Conservation (phyloP, 768 basidiomycete species). For the Chalciporus pseudorubinellus region DNA sequence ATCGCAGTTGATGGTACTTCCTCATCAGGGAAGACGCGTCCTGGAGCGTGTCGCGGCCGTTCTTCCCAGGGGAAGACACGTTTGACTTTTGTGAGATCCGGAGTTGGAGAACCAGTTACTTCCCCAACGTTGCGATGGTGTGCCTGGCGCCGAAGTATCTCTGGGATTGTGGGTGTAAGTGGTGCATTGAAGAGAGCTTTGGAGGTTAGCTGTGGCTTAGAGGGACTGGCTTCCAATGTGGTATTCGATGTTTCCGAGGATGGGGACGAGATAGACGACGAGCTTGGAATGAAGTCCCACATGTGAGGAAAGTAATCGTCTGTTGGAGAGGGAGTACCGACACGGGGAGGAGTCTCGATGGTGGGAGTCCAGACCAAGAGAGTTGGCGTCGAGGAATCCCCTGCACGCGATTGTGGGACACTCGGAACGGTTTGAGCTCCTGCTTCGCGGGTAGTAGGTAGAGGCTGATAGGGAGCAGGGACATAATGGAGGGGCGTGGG, state of each 20-base stretch:
- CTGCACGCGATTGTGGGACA: slow-evolving; percentile 12
- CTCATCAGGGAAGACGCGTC: slow-evolving; percentile 69
- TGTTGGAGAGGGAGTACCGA: slow-evolving; percentile 54
- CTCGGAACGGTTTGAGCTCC: slow-evolving; percentile 24
- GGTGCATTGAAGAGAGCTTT: slow-evolving; percentile 60
- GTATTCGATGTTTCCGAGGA: slow-evolving; percentile 26
- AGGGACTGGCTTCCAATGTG: slow-evolving; percentile 16
- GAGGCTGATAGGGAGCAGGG: slow-evolving; percentile 15
- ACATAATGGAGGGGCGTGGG: slow-evolving; percentile 28
- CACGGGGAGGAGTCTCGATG: slow-evolving; percentile 72
- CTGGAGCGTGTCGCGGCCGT: slow-evolving; percentile 60
- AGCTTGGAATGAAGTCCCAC: slow-evolving; percentile 65
- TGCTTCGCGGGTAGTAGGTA: slow-evolving; percentile 14
- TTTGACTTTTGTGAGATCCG: slow-evolving; percentile 71
- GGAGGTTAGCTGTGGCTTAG: slow-evolving; percentile 14
- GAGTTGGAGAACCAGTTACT: slow-evolving; percentile 46
- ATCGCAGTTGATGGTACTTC: slow-evolving; percentile 47
- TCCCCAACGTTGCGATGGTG: slow-evolving; percentile 65
- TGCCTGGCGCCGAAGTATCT: slow-evolving; percentile 63
- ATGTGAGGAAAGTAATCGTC: slow-evolving; percentile 80
- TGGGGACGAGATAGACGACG: slow-evolving; percentile 37
- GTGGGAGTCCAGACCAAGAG: slow-evolving; percentile 80
- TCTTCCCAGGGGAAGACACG: slow-evolving; percentile 96
- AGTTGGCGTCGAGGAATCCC: slow-evolving; percentile 57
- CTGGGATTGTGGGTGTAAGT: slow-evolving; percentile 60